Evolutionary conservation across 2,329 filamentous ascomycete species (phyloP).

Genomic region (Intubia oerlemansii): DNA sequence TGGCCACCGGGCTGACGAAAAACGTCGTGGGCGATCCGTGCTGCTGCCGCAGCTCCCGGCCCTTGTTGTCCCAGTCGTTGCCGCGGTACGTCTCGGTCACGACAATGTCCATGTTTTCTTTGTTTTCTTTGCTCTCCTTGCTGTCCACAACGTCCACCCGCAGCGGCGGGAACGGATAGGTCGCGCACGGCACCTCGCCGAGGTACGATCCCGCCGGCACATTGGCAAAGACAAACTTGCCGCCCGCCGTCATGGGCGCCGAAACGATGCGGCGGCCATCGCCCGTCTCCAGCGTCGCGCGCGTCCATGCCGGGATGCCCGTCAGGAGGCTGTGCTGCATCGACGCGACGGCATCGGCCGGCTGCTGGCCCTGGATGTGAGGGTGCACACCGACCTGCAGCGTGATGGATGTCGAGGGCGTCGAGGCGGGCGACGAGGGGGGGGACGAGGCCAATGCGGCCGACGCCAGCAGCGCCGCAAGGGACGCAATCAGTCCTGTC

Average conservation of each 20-base stretch:
- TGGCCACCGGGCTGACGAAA: constrained; percentile 35
- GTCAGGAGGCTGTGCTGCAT: constrained; percentile 1
- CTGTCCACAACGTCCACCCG: constrained; percentile 48
- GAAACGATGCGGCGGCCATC: constrained; percentile 17
- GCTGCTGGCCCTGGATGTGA: constrained; percentile 1
- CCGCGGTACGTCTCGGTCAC: constrained; percentile 76
- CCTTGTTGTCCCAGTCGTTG: constrained; percentile 77
- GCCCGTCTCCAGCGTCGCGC: constrained; percentile 48
- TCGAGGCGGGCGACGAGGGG: not conserved
- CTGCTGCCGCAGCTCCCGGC: constrained; percentile 30
- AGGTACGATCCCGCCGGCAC: constrained; percentile 58
- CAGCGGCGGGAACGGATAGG: constrained; percentile 57
- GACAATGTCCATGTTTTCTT: constrained; percentile 21
- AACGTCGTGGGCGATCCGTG: constrained; percentile 9
- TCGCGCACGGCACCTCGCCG: constrained; percentile 55
- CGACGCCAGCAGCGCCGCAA: constrained; percentile 3
- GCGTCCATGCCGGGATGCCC: constrained; percentile 37
- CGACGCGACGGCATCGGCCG: not conserved
- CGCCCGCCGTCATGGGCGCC: constrained; percentile 43
- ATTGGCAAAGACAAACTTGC: constrained; percentile 57
- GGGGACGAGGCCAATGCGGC: constrained; percentile 1
- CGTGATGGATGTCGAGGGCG: constrained; percentile 3
- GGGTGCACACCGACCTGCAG: constrained; percentile 5
- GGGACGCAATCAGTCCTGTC: too few relatives aligned
- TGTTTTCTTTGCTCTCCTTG: too few relatives aligned